Percentiles rank a stretch among this genome's conserved stretches.
phyloP scores from a whole-genome alignment of 2,329 filamentous ascomycete species.

The Epichloe glyceriae region DNA sequence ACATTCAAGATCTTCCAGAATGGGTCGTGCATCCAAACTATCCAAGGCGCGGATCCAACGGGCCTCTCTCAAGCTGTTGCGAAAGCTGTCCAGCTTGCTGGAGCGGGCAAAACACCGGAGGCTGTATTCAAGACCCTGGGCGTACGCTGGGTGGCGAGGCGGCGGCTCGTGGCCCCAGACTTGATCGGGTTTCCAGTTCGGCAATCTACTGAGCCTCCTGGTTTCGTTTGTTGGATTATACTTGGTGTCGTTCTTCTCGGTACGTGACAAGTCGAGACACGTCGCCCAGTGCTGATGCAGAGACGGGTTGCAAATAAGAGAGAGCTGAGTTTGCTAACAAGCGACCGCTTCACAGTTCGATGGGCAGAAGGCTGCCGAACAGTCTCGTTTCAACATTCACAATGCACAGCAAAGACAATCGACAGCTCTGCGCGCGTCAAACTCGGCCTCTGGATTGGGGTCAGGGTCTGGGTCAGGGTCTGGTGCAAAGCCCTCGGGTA shows the following conservation, averaged over 20 bases:
- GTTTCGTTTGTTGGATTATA: constrained; percentile 48
- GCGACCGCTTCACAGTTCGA: constrained; percentile 33
- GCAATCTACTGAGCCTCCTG: constrained; percentile 34
- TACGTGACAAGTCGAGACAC: too few relatives aligned
- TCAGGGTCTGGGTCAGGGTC: constrained; percentile 1
- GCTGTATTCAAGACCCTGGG: constrained; percentile 38
- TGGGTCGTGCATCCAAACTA: constrained; percentile 58
- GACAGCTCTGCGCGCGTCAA: background rate
- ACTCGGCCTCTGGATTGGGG: background rate
- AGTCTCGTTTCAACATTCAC: constrained; percentile 44
- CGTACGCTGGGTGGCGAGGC: constrained; percentile 40
- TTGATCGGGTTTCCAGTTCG: constrained; percentile 21
- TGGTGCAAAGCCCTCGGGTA: constrained; percentile 9
- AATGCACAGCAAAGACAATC: constrained; percentile 13
- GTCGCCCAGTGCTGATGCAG: too few relatives aligned
- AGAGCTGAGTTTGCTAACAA: constrained; percentile 12
- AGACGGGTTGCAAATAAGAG: background rate
- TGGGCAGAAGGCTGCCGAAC: constrained; percentile 47
- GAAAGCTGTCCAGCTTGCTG: constrained; percentile 46
- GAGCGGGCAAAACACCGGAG: constrained; percentile 28
- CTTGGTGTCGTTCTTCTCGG: constrained; percentile 47
- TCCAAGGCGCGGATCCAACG: constrained; percentile 68
- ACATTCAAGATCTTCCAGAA: constrained; percentile 87
- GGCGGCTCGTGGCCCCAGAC: constrained; percentile 10
- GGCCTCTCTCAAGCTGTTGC: constrained; percentile 66